Evolutionary conservation across 2,329 filamentous ascomycete species (phyloP).

Genomic region (Elsinoe necatrix): DNA sequence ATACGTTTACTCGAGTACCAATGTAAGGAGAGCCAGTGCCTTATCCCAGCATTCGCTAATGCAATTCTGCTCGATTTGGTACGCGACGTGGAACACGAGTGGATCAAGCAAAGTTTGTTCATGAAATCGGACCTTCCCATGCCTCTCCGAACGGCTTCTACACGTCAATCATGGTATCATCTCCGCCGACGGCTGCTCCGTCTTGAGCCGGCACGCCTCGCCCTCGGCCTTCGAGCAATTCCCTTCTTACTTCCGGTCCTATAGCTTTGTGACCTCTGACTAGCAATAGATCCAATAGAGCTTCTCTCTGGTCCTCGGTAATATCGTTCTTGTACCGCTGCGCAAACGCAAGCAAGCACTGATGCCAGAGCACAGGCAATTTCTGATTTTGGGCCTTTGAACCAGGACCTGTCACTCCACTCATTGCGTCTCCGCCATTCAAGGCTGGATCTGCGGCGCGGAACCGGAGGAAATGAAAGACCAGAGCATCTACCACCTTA

Average conservation of each 20-base stretch:
- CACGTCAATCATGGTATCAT: slow-evolving; percentile 76
- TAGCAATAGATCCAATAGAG: slow-evolving; percentile 76
- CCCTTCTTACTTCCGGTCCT: slow-evolving; percentile 80
- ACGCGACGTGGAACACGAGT: not conserved
- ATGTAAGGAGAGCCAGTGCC: too few species aligned
- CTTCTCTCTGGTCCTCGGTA: slow-evolving; percentile 88
- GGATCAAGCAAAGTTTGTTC: slow-evolving; percentile 1
- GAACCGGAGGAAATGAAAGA: slow-evolving; percentile 95
- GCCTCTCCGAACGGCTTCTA: slow-evolving; percentile 17
- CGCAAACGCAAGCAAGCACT: slow-evolving; percentile 83
- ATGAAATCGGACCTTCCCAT: not conserved
- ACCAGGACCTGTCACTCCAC: slow-evolving; percentile 34
- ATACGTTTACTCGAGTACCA: too few species aligned
- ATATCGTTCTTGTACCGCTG: slow-evolving; percentile 94
- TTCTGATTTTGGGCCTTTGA: slow-evolving; percentile 35
- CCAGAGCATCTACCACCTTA: slow-evolving; percentile 86
- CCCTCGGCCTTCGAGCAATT: slow-evolving; percentile 79
- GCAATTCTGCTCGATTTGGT: too few species aligned
- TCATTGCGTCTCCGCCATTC: slow-evolving; percentile 46
- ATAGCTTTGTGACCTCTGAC: slow-evolving; percentile 80
- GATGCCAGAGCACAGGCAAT: slow-evolving; percentile 92
- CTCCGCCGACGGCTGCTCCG: slow-evolving; percentile 50
- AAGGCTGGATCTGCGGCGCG: slow-evolving; percentile 55
- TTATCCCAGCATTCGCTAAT: too few species aligned
- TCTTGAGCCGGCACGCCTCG: slow-evolving; percentile 60